Evolutionary conservation across 345 rosid genomes (phyloP).

Genomic region (Brassica napus): Da-Ae NC_063446.1:11655501-11656000

Average conservation of each 20-base stretch:
- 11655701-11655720: background rate
- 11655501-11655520: constrained; percentile 97
- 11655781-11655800: background rate
- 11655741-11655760: too few relatives aligned
- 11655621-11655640: background rate
- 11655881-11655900: too few relatives aligned
- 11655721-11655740: background rate
- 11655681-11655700: background rate
- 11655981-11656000: background rate
- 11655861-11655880: background rate
- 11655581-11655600: constrained; percentile 26
- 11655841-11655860: background rate
- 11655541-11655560: constrained; percentile 62
- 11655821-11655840: too few relatives aligned
- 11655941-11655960: background rate
- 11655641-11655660: background rate
- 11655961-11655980: background rate
- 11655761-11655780: background rate
- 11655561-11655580: constrained; percentile 67
- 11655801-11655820: background rate
- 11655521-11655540: constrained; percentile 99
- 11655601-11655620: constrained; percentile 2
- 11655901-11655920: background rate
- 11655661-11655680: background rate
- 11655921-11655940: background rate